Evolutionary conservation across 441 rosid species (phyloP).

Genomic region (Mallotus repandus): DNA sequence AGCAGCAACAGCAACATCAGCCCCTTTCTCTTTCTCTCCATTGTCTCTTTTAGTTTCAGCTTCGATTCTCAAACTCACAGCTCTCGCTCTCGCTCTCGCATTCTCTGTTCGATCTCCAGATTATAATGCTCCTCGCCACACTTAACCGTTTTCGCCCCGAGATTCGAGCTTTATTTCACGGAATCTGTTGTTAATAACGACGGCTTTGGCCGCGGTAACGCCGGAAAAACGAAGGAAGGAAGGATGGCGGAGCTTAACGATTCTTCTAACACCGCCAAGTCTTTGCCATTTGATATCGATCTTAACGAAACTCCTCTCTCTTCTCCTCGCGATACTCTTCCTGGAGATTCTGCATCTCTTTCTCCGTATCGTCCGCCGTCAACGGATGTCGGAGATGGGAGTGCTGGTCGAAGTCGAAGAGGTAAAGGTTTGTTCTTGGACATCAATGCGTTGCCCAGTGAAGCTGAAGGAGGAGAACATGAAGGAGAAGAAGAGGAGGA

Average conservation of each 20-base stretch:
- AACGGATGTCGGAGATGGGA: slow-evolving; percentile 1
- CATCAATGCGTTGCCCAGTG: slow-evolving; percentile 48
- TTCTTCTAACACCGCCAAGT: not conserved
- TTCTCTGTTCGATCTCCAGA: not conserved
- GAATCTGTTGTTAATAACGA: no score
- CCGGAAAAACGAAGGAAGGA: not conserved
- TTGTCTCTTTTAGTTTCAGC: slow-evolving; percentile 11
- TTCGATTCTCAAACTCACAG: slow-evolving; percentile 10
- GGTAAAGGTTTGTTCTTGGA: slow-evolving; percentile 35
- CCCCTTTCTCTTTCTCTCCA: not conserved
- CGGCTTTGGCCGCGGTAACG: not conserved
- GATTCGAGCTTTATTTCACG: no score
- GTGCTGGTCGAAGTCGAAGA: not conserved
- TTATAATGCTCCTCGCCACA: slow-evolving; percentile 9
- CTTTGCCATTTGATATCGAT: slow-evolving; percentile 39
- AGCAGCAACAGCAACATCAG: no score
- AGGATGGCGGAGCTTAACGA: slow-evolving; percentile 17
- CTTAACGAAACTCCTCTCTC: slow-evolving; percentile 49
- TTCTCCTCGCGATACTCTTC: slow-evolving; percentile 36
- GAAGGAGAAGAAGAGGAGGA: slow-evolving; percentile 24
- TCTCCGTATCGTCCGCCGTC: slow-evolving; percentile 6
- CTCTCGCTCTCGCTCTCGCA: no score
- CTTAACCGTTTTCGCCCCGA: not conserved
- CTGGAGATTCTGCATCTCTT: slow-evolving; percentile 11
- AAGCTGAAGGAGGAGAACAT: slow-evolving; percentile 19